Percentiles rank a stretch among this genome's conserved stretches.
phyloP scores from a whole-genome alignment of 768 basidiomycete genomes.

The Calocybe gangraenosa region DNA sequence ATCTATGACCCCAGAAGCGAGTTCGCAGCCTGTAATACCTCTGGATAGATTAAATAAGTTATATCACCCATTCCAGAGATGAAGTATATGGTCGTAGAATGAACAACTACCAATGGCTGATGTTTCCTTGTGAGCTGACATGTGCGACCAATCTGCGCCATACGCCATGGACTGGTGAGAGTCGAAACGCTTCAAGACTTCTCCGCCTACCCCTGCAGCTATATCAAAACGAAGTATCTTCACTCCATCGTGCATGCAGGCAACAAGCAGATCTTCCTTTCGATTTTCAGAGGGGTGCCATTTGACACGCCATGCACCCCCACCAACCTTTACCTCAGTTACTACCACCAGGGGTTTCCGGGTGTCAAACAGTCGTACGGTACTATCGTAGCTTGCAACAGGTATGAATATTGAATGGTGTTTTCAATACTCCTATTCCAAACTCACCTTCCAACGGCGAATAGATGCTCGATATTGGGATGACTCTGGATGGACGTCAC shows the following conservation, averaged over 20 bases:
- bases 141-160: slow-evolving; percentile 85
- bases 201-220: slow-evolving; percentile 12
- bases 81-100: slow-evolving; percentile 88
- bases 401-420: background rate
- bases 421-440: background rate
- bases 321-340: slow-evolving; percentile 64
- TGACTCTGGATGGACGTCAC: slow-evolving; percentile 88
- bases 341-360: slow-evolving; percentile 63
- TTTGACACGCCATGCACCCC: slow-evolving; percentile 94
- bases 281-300: slow-evolving; percentile 83
- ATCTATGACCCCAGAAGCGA: background rate
- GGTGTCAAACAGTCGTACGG: slow-evolving; percentile 77
- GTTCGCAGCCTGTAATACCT: background rate
- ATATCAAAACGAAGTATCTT: slow-evolving; percentile 70
- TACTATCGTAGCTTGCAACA: slow-evolving; percentile 70
- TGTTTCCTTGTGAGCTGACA: slow-evolving; percentile 22
- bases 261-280: slow-evolving; percentile 76
- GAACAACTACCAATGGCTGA: slow-evolving; percentile 84
- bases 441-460: slow-evolving; percentile 87
- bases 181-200: slow-evolving; percentile 54
- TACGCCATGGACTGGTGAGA: slow-evolving; percentile 84
- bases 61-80: slow-evolving; percentile 74
- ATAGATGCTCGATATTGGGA: slow-evolving; percentile 70
- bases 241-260: slow-evolving; percentile 97
- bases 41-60: background rate